Percentiles rank a stretch among this genome's conserved stretches.
Conservation (phyloP, 192 early-diverging fungal species). For the Gaertneriomyces semiglobifer region DNA sequence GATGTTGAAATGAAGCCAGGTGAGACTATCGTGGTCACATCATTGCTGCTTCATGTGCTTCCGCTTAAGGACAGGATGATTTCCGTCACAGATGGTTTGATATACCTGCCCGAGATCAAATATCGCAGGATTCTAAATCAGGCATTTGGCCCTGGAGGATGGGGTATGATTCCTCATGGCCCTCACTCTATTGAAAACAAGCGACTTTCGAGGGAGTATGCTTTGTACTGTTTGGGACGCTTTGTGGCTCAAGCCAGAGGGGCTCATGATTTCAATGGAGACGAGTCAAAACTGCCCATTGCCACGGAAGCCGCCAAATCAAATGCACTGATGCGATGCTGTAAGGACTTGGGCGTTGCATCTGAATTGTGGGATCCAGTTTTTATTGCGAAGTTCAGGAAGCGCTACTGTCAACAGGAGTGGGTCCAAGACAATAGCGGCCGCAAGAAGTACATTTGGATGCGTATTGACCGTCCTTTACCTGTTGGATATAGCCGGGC, state of each 20-base stretch:
- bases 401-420: too few relatives aligned
- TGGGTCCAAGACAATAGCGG: too few relatives aligned
- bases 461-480: too few relatives aligned
- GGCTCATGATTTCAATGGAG: slow-evolving; percentile 88
- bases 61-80: background rate
- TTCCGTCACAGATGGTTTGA: slow-evolving; percentile 68
- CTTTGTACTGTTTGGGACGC: slow-evolving; percentile 79
- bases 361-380: slow-evolving; percentile 92
- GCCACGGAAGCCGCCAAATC: slow-evolving; percentile 84
- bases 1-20: slow-evolving; percentile 94
- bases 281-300: slow-evolving; percentile 60
- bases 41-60: background rate
- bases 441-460: too few relatives aligned
- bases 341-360: slow-evolving; percentile 77
- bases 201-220: slow-evolving; percentile 88
- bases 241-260: slow-evolving; percentile 93
- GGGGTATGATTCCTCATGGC: slow-evolving; percentile 70
- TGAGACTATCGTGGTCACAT: slow-evolving; percentile 24
- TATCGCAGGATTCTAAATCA: slow-evolving; percentile 91
- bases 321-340: slow-evolving; percentile 94
- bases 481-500: too few relatives aligned
- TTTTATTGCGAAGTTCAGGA: slow-evolving; percentile 79
- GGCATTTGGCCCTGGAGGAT: slow-evolving; percentile 86
- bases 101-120: slow-evolving; percentile 96
- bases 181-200: slow-evolving; percentile 76